phyloP scores from a whole-genome alignment of 2,329 filamentous ascomycete genomes.

The Microascus cirrosus region DNA sequence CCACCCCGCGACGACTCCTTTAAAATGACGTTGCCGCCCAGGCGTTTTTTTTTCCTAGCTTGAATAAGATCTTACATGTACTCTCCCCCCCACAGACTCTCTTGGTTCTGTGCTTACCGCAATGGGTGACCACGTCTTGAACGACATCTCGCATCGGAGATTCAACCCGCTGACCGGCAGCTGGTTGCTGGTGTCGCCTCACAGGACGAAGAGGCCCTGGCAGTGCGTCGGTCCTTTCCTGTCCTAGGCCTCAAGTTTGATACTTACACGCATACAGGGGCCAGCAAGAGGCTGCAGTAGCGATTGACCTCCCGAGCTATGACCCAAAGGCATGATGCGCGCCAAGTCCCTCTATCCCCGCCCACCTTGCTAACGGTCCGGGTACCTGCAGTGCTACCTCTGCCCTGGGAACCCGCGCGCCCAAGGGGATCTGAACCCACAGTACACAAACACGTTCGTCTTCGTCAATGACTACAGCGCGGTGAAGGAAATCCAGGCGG shows the following conservation, averaged over 20 bases:
- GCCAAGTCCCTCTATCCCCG: not conserved
- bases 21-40: not conserved
- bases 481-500: conserved; percentile 83
- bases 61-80: not conserved
- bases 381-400: conserved; percentile 64
- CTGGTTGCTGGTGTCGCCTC: conserved; percentile 90
- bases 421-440: conserved; percentile 74
- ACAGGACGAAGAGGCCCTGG: conserved; percentile 95
- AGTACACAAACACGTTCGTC: conserved; percentile 78
- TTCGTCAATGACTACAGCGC: conserved; percentile 98
- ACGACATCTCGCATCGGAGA: conserved; percentile 93
- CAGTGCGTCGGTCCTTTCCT: conserved; percentile 53
- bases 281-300: conserved; percentile 62
- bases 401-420: conserved; percentile 88
- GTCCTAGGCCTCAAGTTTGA: not conserved
- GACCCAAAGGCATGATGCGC: conserved; percentile 51
- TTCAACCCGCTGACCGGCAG: conserved; percentile 86
- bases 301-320: conserved; percentile 62
- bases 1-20: not conserved
- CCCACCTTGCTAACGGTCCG: not conserved
- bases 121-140: conserved; percentile 68
- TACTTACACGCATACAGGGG: conserved; percentile 33
- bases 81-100: not conserved
- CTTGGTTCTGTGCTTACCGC: not conserved
- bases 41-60: not conserved